Conservation (phyloP, 1,139 yeast genomes). For the Tardiomyces depauwii region DNA sequence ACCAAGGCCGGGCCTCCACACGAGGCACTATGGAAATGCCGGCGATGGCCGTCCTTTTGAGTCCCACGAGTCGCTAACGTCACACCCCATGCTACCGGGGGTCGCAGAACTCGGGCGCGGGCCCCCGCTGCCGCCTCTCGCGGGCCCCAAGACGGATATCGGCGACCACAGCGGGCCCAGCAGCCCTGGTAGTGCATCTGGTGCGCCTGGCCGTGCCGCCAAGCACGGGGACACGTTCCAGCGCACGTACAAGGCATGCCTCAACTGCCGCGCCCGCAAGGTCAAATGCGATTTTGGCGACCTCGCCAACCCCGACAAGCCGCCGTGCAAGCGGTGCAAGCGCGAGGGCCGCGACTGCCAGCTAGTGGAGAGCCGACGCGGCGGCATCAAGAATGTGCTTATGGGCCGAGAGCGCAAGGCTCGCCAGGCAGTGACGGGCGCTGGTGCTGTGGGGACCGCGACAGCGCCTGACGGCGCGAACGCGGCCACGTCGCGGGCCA, state of each 20-base stretch:
- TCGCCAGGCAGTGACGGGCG: slow-evolving; percentile 1
- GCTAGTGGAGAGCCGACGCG: slow-evolving; percentile 54
- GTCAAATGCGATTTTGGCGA: slow-evolving; percentile 80
- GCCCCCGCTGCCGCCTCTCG: too few relatives aligned
- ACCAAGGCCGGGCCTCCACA: too few relatives aligned
- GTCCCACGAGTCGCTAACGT: too few relatives aligned
- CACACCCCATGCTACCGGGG: too few relatives aligned
- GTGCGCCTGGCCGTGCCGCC: not conserved
- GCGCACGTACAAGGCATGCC: slow-evolving; percentile 72
- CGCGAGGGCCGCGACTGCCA: slow-evolving; percentile 76
- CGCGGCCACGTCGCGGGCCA: not conserved
- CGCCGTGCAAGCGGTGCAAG: slow-evolving; percentile 78
- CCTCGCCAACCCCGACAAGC: slow-evolving; percentile 58
- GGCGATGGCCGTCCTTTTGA: too few relatives aligned
- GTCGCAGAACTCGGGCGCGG: too few relatives aligned
- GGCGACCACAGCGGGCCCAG: too few relatives aligned
- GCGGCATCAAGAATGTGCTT: slow-evolving; percentile 40
- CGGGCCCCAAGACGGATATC: too few relatives aligned
- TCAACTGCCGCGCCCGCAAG: slow-evolving; percentile 72
- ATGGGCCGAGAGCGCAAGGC: slow-evolving; percentile 27
- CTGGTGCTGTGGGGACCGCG: not conserved
- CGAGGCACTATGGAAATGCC: too few relatives aligned
- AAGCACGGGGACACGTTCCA: slow-evolving; percentile 24
- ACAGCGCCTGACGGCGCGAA: not conserved
- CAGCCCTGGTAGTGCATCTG: too few relatives aligned